These are phyloP conservation scores for Priceomyces carsonii DNA, from an alignment of 805 yeast species.

Conservation along the genomic window DNA sequence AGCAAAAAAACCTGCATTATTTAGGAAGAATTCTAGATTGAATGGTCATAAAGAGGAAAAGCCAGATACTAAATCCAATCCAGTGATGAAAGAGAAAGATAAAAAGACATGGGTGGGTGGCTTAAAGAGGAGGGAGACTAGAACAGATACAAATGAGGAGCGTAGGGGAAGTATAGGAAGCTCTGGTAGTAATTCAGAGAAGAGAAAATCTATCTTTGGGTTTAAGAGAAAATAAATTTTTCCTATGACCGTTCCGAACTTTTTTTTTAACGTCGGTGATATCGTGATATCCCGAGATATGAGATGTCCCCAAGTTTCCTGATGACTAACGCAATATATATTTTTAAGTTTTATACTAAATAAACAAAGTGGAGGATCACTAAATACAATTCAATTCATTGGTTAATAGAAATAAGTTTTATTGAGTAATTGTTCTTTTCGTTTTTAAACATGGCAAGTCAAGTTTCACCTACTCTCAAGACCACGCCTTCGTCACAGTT, in stretches of 20 bases:
- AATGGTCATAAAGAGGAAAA: slow-evolving; percentile 14
- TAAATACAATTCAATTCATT: too few relatives aligned
- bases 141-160: slow-evolving; percentile 6
- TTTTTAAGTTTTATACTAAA: too few relatives aligned
- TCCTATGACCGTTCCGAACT: too few relatives aligned
- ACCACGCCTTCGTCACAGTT: slow-evolving; percentile 36
- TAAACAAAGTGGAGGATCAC: too few relatives aligned
- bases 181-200: slow-evolving; percentile 12
- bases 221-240: slow-evolving; percentile 31
- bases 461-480: slow-evolving; percentile 34
- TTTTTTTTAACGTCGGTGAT: too few relatives aligned
- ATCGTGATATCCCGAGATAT: too few relatives aligned
- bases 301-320: too few relatives aligned
- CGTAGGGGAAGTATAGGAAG: slow-evolving; percentile 3
- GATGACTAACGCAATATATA: too few relatives aligned
- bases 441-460: slow-evolving; percentile 10
- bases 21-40: slow-evolving; percentile 33
- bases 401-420: too few relatives aligned
- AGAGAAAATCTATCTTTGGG: slow-evolving; percentile 35
- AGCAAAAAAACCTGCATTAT: slow-evolving; percentile 15
- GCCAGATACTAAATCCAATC: slow-evolving; percentile 3
- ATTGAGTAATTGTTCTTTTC: too few relatives aligned
- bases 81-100: slow-evolving; percentile 17
- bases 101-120: slow-evolving; percentile 45
- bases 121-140: slow-evolving; percentile 32